Base-by-base conservation (phyloP, 2,329 filamentous ascomycete genomes). In the Talaromyces sp. region DNA sequence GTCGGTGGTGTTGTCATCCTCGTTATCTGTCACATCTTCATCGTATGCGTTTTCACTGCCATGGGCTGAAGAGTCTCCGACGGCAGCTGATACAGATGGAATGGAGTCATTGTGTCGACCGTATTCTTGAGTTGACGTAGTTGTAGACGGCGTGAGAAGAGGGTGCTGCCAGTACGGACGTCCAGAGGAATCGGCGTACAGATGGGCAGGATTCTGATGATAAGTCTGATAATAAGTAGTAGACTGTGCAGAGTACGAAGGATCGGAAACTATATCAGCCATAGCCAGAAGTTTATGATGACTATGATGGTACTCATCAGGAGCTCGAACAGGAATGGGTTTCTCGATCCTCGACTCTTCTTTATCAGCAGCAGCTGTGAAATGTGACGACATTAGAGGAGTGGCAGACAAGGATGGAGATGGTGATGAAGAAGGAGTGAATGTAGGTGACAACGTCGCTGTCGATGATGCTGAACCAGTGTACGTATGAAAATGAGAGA, bases 221-320 rank as follows among this genome's bases (percentile, higher is more conserved):
- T 37, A 25, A 28, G 53, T 36, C 40, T 25, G 45, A 39, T 25
- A 50, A 35, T 52, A 45, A 21, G 35, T n/a, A 39, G 54, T n/a
- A 39, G 54, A 15, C 36, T 56, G 54, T 35, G 40, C 41, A 22
- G 43, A 33, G 36, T 56, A 56, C 25, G 21, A 17, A 48, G 54
- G 21, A 40, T 56, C 36, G 40, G 54, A 50, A 41, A 50, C 43
- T 33, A 50, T 15, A 17, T 48, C 45, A 50, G 54, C 45, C 54
- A 56, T 56, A 11, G 54, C 54, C 54, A 50, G 50, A 50, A 50
- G 43, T 39, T 15, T 56, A 40, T 48, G 35, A 37, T 56, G 39
- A 35, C 45, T 50, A 39, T 50, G 33, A 50, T 50, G 17, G 22
- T 56, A 56, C 43, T 56, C 54, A 39, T 39, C 48, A 7, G 48